Evolutionary conservation across 176 grass and related monocot genomes (phyloP).

Genomic region (Oropetium thomaeum): DNA sequence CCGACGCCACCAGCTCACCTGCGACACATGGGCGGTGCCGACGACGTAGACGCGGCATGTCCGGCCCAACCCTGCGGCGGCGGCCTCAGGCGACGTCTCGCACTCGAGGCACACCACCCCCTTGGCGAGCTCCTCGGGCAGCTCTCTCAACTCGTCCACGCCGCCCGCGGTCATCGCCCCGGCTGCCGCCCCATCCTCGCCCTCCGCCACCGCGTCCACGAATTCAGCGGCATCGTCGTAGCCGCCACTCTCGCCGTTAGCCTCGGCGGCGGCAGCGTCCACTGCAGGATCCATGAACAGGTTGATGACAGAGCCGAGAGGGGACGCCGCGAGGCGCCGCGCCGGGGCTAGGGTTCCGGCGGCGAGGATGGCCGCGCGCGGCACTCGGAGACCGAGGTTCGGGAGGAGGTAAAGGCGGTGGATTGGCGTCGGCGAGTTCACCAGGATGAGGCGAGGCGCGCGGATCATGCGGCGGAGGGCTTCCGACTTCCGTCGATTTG

Average conservation of each 20-base stretch:
- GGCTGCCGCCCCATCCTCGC: neutral
- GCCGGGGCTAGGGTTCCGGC: neutral
- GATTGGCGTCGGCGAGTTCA: conserved; percentile 21
- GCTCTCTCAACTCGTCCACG: conserved; percentile 28
- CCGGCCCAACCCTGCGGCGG: conserved; percentile 25
- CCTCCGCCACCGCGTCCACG: conserved; percentile 14
- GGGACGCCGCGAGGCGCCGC: neutral
- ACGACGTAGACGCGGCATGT: conserved; percentile 68
- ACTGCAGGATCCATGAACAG: conserved; percentile 54
- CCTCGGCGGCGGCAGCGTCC: neutral
- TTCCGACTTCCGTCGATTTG: conserved; percentile 30
- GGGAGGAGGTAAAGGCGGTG: conserved; percentile 3
- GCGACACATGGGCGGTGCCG: conserved; percentile 74
- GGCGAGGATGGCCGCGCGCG: neutral
- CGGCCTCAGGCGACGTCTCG: conserved; percentile 49
- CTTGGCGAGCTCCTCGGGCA: conserved; percentile 64
- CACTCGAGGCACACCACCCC: conserved; percentile 60
- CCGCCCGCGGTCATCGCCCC: neutral
- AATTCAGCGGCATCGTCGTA: conserved; percentile 19
- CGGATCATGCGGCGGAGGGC: conserved; percentile 42
- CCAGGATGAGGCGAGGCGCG: conserved; percentile 13
- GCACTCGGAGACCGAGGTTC: neutral
- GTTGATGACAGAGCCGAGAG: conserved; percentile 28
- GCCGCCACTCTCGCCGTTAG: conserved; percentile 5
- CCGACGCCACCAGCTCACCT: conserved; percentile 36